Conservation (phyloP, 768 basidiomycete genomes). For the Mycena chlorophos region DNA sequence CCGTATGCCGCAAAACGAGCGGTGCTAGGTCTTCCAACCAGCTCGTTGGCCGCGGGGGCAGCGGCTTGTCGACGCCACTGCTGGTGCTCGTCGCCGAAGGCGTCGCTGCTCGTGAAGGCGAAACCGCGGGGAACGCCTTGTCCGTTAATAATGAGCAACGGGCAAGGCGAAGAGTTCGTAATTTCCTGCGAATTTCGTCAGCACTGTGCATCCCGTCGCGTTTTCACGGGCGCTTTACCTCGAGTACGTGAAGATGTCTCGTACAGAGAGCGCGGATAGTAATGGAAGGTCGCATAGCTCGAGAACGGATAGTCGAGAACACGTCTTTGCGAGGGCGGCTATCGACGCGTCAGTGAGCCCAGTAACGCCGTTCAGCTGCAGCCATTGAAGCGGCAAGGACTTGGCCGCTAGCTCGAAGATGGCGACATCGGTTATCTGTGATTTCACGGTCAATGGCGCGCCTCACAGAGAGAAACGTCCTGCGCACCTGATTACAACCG, state of each 20-base stretch:
- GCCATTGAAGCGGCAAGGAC: constrained; percentile 67
- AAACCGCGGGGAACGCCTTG: constrained; percentile 80
- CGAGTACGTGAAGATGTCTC: constrained; percentile 81
- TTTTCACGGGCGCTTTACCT: constrained; percentile 34
- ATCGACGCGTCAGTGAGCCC: constrained; percentile 62
- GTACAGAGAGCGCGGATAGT: constrained; percentile 66
- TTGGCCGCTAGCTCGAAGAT: constrained; percentile 69
- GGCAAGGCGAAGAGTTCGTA: constrained; percentile 74
- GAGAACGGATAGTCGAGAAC: constrained; percentile 77
- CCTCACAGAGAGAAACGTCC: not conserved
- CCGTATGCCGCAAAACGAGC: constrained; percentile 59
- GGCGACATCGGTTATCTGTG: constrained; percentile 67
- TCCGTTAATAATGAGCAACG: constrained; percentile 79
- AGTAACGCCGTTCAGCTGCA: constrained; percentile 70
- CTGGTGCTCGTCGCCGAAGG: constrained; percentile 22
- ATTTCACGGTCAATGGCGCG: not conserved
- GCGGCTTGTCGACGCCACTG: constrained; percentile 45
- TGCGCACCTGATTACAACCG: constrained; percentile 55
- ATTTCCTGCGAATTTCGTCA: constrained; percentile 45
- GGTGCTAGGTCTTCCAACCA: constrained; percentile 66
- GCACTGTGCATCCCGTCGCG: constrained; percentile 16
- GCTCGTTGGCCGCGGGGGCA: constrained; percentile 56
- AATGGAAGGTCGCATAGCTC: constrained; percentile 72
- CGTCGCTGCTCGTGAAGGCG: constrained; percentile 42
- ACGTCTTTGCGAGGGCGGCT: constrained; percentile 69